Conservation (phyloP, 2,329 filamentous ascomycete genomes). For the Verruconis gallopava region DNA sequence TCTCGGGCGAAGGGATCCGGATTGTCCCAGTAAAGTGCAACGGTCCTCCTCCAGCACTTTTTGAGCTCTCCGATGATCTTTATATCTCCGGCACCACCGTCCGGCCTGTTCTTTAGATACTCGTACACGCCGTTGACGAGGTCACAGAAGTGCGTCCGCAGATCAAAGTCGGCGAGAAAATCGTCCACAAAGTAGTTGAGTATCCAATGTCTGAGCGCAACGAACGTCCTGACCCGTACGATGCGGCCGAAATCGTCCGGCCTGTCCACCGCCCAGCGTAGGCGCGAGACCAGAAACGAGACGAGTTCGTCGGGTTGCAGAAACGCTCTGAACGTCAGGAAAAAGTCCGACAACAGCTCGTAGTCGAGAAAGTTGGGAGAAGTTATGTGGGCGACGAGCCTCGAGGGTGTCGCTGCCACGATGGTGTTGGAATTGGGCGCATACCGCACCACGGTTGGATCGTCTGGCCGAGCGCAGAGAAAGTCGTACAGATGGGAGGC, state of each 20-base stretch:
- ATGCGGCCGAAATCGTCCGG: slow-evolving; percentile 78
- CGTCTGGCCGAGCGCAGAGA: slow-evolving; percentile 70
- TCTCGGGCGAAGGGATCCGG: slow-evolving; percentile 48
- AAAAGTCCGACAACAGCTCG: slow-evolving; percentile 93
- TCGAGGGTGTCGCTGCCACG: slow-evolving; percentile 76
- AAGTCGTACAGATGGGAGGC: slow-evolving; percentile 66
- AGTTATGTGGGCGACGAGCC: slow-evolving; percentile 90
- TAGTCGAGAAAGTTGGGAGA: slow-evolving; percentile 94
- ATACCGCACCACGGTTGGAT: slow-evolving; percentile 72
- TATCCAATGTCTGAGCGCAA: slow-evolving; percentile 92
- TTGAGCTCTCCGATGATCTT: slow-evolving; percentile 92
- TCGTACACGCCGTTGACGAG: slow-evolving; percentile 55
- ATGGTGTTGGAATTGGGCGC: slow-evolving; percentile 59
- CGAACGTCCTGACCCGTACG: slow-evolving; percentile 90
- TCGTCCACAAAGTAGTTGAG: slow-evolving; percentile 96
- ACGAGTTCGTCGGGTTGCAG: slow-evolving; percentile 64
- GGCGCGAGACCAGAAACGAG: slow-evolving; percentile 68
- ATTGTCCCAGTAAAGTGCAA: slow-evolving; percentile 77
- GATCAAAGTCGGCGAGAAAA: slow-evolving; percentile 62
- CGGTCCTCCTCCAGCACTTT: slow-evolving; percentile 91
- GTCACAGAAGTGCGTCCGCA: slow-evolving; percentile 68
- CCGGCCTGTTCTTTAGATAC: slow-evolving; percentile 37
- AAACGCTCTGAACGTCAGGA: slow-evolving; percentile 86
- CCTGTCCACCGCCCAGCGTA: slow-evolving; percentile 74
- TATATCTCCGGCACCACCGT: slow-evolving; percentile 48